A percentile compares a stretch with the other conserved stretches of the same genome.
phyloP scores from a whole-genome alignment of 345 rosid genomes.

The Citrus australasica region DNA sequence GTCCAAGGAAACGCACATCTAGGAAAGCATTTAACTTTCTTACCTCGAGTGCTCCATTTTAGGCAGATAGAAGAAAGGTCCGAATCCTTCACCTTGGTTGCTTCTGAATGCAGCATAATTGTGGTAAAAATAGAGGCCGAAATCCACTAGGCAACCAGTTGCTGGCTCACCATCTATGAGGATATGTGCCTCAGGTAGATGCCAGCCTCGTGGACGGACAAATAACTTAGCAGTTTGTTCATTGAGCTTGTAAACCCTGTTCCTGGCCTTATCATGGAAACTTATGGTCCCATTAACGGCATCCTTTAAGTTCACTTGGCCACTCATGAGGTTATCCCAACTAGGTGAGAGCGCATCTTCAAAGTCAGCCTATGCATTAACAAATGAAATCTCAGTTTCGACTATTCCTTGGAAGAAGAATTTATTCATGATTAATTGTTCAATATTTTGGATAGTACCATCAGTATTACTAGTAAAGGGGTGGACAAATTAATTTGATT shows the following conservation, averaged over 20 bases:
- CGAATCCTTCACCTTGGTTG: conserved; percentile 72
- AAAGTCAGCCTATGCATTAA: conserved; percentile 61
- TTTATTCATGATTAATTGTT: neutral
- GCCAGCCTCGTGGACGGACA: conserved; percentile 95
- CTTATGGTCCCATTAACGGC: conserved; percentile 81
- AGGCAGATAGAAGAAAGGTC: conserved; percentile 96
- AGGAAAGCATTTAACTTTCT: neutral
- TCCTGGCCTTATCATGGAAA: conserved; percentile 72
- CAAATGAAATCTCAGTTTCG: neutral
- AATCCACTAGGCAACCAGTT: conserved; percentile 84
- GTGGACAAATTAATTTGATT: neutral
- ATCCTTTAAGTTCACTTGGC: conserved; percentile 88
- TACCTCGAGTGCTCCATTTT: conserved; percentile 96
- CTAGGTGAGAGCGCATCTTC: conserved; percentile 92
- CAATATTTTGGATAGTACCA: neutral
- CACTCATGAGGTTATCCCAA: conserved; percentile 93
- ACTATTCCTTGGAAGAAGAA: neutral
- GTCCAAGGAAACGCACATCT: neutral
- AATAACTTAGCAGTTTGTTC: conserved; percentile 77
- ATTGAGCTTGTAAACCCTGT: conserved; percentile 81
- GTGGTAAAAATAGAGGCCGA: conserved; percentile 88
- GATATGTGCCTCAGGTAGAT: conserved; percentile 82
- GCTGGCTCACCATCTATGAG: conserved; percentile 86
- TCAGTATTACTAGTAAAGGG: neutral
- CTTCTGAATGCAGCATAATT: conserved; percentile 59